Percentiles rank a stretch among this genome's conserved stretches.
Evolutionary conservation across 2,329 filamentous ascomycete species (phyloP).

Genomic region (Aspergillus uvarum): DNA sequence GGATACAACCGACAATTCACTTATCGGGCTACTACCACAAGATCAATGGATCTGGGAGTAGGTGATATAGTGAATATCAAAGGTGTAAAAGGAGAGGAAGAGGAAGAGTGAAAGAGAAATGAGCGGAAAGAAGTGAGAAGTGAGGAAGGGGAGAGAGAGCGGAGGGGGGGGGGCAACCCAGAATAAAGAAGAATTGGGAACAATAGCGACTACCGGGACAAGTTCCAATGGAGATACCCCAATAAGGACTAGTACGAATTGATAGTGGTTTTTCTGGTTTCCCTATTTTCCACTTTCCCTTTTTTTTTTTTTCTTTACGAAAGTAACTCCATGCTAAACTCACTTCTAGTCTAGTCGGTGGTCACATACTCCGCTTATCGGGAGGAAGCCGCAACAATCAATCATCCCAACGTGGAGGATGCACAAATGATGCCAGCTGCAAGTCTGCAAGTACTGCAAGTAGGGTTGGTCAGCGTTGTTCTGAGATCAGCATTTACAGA

Average conservation of each 20-base stretch:
- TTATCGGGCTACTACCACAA: background rate
- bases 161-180: slow-evolving; percentile 2
- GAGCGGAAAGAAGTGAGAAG: slow-evolving; percentile 14
- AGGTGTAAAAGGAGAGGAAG: background rate
- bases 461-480: background rate
- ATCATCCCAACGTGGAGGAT: background rate
- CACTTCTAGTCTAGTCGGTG: background rate
- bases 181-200: slow-evolving; percentile 11
- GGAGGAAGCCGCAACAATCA: slow-evolving; percentile 5
- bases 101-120: slow-evolving; percentile 6
- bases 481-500: background rate
- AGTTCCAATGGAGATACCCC: background rate
- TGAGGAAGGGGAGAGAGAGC: slow-evolving; percentile 6
- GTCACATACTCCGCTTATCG: slow-evolving; percentile 5
- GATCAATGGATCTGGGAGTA: background rate
- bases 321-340: background rate
- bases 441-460: background rate
- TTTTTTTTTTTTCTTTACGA: background rate
- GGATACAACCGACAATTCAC: background rate
- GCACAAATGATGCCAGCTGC: background rate
- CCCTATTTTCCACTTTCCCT: background rate
- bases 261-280: background rate
- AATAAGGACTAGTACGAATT: background rate
- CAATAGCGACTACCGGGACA: slow-evolving; percentile 1
- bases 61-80: background rate